Evolutionary conservation across 2,329 filamentous ascomycete species (phyloP), one percentile per base, ranked within the genome.

Genomic region (Truncatella angustata): DNA sequence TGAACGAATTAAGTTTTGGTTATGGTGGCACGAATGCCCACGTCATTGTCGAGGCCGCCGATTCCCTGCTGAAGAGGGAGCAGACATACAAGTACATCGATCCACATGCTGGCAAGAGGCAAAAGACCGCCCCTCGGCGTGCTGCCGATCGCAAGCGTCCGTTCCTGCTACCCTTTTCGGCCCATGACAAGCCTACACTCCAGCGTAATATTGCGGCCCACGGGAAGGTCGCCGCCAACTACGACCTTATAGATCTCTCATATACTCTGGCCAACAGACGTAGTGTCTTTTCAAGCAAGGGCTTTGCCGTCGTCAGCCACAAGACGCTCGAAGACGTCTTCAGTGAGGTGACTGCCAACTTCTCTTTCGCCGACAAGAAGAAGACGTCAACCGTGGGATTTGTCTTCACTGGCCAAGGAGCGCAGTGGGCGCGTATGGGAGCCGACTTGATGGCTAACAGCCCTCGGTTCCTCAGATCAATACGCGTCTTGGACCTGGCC

Each of bases 401-500:
- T 53, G 56, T 64, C 4, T 63, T 64, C 40, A 63, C 61, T 2
- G 61, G 60, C 6, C 60, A 63, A 49, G 65, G 65, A 30, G 60
- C 65, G 4, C 64, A 67, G 53, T 67, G 64, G 63, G 35, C 50
- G 9, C 54, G 56, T 9, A 67, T 67, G 65, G 65, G 61, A 3
- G 53, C 36, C 18, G 51, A 58, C 14, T 50, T 63, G 28, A 53
- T 61, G n/a, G 46, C 34, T 2, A 53, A 53, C 37, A 23, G 28
- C 43, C 49, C 46, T 7, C 36, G 45, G 9, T 56, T 59, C 52
- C 43, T 49, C 18, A 23, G 26, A n/a, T 50, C 57, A 1, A 51
- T 57, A 23, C 40, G 54, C 9, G 39, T 47, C 16, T 28, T 58
- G 7, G 58, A 61, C 47, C 40, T 40, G 6, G 54, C 54, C 11